Conservation (phyloP, 83 land plant genomes). For the Picea engelmannii region DNA sequence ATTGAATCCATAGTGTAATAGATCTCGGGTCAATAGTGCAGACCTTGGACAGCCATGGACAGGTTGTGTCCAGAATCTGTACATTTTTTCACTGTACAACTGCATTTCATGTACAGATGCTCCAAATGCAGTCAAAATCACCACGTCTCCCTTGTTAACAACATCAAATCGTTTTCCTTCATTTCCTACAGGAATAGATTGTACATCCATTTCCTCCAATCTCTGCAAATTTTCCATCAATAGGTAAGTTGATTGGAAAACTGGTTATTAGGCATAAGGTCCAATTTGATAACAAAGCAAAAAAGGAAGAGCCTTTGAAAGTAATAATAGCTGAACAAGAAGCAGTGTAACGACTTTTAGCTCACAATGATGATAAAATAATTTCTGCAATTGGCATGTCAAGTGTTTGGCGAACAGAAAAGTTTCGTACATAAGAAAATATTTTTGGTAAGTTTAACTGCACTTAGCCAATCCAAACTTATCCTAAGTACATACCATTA, state of each 20-base stretch:
- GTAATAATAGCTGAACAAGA: neutral
- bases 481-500: too few species aligned
- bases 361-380: neutral
- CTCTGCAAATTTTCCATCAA: constrained; percentile 36
- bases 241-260: neutral
- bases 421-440: neutral
- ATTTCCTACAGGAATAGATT: constrained; percentile 59
- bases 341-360: neutral
- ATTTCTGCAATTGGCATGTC: neutral
- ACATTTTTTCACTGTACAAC: constrained; percentile 73
- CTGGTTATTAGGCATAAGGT: neutral
- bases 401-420: neutral
- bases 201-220: constrained; percentile 78
- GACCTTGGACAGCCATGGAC: constrained; percentile 99
- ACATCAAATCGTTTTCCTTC: constrained; percentile 70
- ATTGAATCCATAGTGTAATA: neutral
- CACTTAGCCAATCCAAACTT: too few species aligned
- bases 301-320: neutral
- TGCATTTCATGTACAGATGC: constrained; percentile 90
- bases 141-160: constrained; percentile 82
- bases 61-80: constrained; percentile 96
- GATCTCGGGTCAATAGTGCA: neutral
- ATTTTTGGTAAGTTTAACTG: too few species aligned
- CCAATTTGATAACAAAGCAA: neutral
- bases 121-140: constrained; percentile 93